Percentiles rank a stretch among this genome's conserved stretches.
Evolutionary conservation across 2,329 filamentous ascomycete species (phyloP).

Genomic region (Aspergillus ochraceus): DNA sequence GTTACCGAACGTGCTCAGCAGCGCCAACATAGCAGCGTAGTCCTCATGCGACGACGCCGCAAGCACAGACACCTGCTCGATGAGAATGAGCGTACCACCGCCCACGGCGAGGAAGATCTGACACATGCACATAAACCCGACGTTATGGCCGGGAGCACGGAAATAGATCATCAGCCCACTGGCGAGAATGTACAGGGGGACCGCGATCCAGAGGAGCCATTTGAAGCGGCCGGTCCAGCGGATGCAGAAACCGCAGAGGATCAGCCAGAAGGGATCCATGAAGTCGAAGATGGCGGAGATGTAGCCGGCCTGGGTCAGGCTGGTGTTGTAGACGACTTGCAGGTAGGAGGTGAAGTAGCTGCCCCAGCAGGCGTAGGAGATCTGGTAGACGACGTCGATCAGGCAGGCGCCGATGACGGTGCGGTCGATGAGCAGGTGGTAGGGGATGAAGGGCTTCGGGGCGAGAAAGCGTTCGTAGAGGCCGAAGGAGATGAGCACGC

Average conservation of each 20-base stretch:
- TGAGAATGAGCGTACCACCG: conserved; percentile 52
- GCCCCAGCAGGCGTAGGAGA: conserved; percentile 25
- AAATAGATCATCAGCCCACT: conserved; percentile 55
- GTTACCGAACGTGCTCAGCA: conserved; percentile 36
- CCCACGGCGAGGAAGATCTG: conserved; percentile 57
- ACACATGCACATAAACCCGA: conserved; percentile 56
- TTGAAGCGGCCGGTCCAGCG: conserved; percentile 53
- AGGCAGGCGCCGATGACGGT: conserved; percentile 30
- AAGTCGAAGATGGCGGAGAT: conserved; percentile 53
- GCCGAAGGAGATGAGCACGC: conserved; percentile 53
- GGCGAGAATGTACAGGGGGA: conserved; percentile 51
- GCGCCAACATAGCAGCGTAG: conserved; percentile 52
- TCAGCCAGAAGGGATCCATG: conserved; percentile 54
- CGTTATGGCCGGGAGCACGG: conserved; percentile 44
- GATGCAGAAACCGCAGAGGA: conserved; percentile 54
- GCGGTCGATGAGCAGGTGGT: conserved; percentile 42
- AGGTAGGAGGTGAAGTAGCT: conserved; percentile 38
- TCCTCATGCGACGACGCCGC: conserved; percentile 53
- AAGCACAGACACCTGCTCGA: conserved; percentile 55
- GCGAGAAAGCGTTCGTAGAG: conserved; percentile 55
- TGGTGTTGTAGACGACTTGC: conserved; percentile 36
- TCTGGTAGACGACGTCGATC: conserved; percentile 23
- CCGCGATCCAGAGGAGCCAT: conserved; percentile 48
- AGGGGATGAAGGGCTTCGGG: conserved; percentile 26
- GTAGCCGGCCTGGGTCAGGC: conserved; percentile 34